A percentile compares a stretch with the other conserved stretches of the same genome.
Evolutionary conservation across 2,329 filamentous ascomycete genomes (phyloP).

Genomic region (Aspergillus clavatus): DNA sequence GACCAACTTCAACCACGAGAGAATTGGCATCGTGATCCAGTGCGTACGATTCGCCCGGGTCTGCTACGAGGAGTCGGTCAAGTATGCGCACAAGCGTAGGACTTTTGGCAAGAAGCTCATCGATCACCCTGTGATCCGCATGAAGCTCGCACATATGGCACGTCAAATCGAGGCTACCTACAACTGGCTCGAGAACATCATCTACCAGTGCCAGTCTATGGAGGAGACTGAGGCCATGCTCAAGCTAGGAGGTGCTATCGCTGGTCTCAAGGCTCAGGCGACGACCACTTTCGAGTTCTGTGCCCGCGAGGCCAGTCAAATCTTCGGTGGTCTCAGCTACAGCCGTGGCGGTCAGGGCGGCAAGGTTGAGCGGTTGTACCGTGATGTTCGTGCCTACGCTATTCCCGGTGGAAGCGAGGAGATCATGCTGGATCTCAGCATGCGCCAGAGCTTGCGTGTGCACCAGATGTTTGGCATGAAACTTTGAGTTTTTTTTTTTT

Average conservation of each 20-base stretch:
- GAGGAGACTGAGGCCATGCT: conserved; percentile 93
- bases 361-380: conserved; percentile 90
- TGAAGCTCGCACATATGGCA: conserved; percentile 98
- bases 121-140: conserved; percentile 92
- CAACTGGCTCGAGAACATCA: conserved; percentile 91
- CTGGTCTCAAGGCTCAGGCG: conserved; percentile 85
- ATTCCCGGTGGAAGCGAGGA: conserved; percentile 95
- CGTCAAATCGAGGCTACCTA: conserved; percentile 96
- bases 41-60: conserved; percentile 91
- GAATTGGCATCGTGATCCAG: conserved; percentile 98
- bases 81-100: conserved; percentile 93
- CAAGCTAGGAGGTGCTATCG: conserved; percentile 89
- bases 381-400: conserved; percentile 92
- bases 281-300: conserved; percentile 97
- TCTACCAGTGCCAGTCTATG: conserved; percentile 93
- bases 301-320: conserved; percentile 91
- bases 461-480: conserved; percentile 94
- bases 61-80: conserved; percentile 93
- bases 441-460: conserved; percentile 83
- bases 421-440: conserved; percentile 97
- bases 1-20: conserved; percentile 99
- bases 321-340: conserved; percentile 92
- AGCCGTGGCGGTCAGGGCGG: conserved; percentile 88
- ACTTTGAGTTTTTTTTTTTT: conserved; percentile 53
- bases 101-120: conserved; percentile 97